Percentiles rank a stretch among this genome's conserved stretches.
phyloP scores from a whole-genome alignment of 2,329 filamentous ascomycete species.

The Teratosphaeria epicoccoides region DNA sequence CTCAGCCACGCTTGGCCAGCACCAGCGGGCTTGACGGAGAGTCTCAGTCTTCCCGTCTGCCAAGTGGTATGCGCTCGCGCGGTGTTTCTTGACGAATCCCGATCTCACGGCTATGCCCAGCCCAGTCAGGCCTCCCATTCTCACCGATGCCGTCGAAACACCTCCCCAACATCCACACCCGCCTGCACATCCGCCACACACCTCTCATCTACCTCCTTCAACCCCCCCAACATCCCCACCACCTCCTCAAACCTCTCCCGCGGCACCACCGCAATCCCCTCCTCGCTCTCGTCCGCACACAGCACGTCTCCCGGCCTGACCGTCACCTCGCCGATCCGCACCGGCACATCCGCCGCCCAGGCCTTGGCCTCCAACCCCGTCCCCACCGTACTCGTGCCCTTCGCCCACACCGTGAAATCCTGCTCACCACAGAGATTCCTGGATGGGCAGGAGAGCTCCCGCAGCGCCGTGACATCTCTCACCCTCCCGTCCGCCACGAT shows the following conservation, averaged over 20 bases:
- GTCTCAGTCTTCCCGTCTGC: no score
- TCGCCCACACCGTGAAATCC: slow-evolving; percentile 42
- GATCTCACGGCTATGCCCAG: no score
- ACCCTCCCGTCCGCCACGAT: slow-evolving; percentile 59
- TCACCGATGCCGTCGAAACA: slow-evolving; percentile 47
- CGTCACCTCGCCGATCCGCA: slow-evolving; percentile 29
- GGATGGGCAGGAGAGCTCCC: slow-evolving; percentile 38
- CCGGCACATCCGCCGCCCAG: slow-evolving; percentile 39
- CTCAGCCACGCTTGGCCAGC: background rate
- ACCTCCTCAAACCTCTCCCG: slow-evolving; percentile 48
- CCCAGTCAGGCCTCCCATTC: background rate
- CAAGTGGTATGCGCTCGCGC: no score
- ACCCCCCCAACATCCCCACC: slow-evolving; percentile 47
- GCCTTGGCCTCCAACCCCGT: slow-evolving; percentile 47
- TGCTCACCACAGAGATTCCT: slow-evolving; percentile 3
- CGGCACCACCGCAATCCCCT: slow-evolving; percentile 58
- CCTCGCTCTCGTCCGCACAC: slow-evolving; percentile 57
- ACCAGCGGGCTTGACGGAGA: no score
- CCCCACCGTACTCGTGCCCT: slow-evolving; percentile 48
- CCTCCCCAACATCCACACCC: slow-evolving; percentile 54
- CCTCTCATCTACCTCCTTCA: slow-evolving; percentile 34
- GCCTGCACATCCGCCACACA: slow-evolving; percentile 48
- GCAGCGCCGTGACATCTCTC: slow-evolving; percentile 44
- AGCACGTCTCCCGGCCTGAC: slow-evolving; percentile 52
- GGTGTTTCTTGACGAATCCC: no score